phyloP scores from a whole-genome alignment of 495 filamentous ascomycete genomes.

The Lichenothelia convexa region DNA sequence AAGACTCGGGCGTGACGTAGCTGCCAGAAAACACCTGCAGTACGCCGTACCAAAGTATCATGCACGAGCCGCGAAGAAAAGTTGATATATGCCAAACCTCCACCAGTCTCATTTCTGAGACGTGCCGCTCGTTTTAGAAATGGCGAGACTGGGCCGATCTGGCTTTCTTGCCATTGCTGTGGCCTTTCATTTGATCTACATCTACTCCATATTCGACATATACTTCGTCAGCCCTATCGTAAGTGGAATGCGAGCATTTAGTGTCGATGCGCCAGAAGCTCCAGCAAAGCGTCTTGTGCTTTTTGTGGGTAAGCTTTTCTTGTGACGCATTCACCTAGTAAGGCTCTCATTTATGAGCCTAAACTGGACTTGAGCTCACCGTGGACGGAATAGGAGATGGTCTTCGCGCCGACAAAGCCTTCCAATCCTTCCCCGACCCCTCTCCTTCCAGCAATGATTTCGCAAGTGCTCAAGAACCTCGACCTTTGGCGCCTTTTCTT shows the following conservation, averaged over 20 bases:
- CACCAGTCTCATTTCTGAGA: conserved; percentile 4
- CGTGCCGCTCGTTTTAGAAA: conserved; percentile 11
- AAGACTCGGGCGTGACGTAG: too few species aligned
- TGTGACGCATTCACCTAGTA: conserved; percentile 11
- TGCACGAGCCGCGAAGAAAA: too few species aligned
- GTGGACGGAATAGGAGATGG: conserved; percentile 75
- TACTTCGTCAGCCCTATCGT: conserved; percentile 99
- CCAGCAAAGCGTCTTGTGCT: conserved; percentile 83
- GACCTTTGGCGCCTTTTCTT: conserved; percentile 81
- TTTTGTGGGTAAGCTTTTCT: conserved; percentile 55
- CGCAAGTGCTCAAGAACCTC: conserved; percentile 31
- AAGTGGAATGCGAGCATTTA: conserved; percentile 74
- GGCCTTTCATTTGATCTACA: conserved; percentile 86
- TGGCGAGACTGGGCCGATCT: conserved; percentile 52
- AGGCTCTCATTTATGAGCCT: not conserved
- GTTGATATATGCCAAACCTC: too few species aligned
- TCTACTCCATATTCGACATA: conserved; percentile 95
- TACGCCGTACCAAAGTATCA: too few species aligned
- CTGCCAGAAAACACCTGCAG: too few species aligned
- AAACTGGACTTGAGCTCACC: conserved; percentile 3
- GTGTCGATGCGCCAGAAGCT: conserved; percentile 48
- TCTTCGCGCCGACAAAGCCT: conserved; percentile 92
- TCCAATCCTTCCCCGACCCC: conserved; percentile 85
- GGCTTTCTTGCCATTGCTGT: conserved; percentile 85
- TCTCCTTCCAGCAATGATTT: conserved; percentile 41